Evolutionary conservation across 352 stramenopile genomes (phyloP), one percentile per base, ranked within the genome.

Genomic region (Thalassiosira livingstoniorum): DNA sequence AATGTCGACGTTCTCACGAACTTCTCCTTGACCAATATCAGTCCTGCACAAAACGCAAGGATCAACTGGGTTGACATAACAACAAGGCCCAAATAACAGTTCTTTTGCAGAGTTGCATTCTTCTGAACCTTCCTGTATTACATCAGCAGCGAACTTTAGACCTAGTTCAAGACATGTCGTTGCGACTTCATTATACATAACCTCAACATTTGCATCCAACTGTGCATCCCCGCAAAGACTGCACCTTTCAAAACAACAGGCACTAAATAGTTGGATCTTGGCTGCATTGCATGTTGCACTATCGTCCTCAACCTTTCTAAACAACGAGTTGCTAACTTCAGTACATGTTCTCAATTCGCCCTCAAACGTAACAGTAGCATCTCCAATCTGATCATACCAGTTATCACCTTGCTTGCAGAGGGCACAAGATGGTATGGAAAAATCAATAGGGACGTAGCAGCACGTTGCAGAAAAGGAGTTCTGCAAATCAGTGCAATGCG

Each of bases 391-490:
- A 39, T 90, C 83, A 65, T 82, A 87, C 78, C 79, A 90, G 13
- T 43, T 51, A 32, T 90, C 83, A 5, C 58, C 83, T 21, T 72
- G 42, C 76, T 90, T 90, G 65, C 83, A 90, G 37, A 90, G 34
- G 23, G 78, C 73, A 53, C 83, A 90, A 31, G 83, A 69, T 13
- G 78, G 70, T 25, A 70, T 69, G 64, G 78, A 77, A 47, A 83
- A 89, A 79, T 89, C 76, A 51, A 89, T 84, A 51, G 65, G 75
- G 65, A 78, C 57, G 47, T 86, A 90, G 54, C 83, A 90, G 35
- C 83, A 90, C 34, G 25, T 55, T 47, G 80, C 67, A 43, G 54
- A 55, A 63, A 60, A 83, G n/a, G 37, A 51, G 51, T 21, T 13
- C 51, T 90, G 78, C 35, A 83, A 35, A 43, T 79, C 61, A 43